These are phyloP conservation scores for Hsuehochloa calcarea DNA, from an alignment of 176 grass and related monocot genomes.

Conservation along the genomic window DNA sequence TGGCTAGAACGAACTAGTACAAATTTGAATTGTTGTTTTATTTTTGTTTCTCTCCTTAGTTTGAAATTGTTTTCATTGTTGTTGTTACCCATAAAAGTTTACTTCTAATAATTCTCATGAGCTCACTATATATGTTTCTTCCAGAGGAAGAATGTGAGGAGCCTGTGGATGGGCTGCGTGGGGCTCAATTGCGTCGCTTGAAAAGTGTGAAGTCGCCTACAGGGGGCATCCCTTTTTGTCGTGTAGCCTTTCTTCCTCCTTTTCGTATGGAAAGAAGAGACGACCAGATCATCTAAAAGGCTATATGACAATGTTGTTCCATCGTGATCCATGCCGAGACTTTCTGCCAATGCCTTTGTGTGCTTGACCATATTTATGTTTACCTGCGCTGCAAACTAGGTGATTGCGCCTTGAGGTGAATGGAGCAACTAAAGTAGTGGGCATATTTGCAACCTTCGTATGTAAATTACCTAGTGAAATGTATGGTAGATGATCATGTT, in stretches of 20 bases:
- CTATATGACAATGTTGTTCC: background rate
- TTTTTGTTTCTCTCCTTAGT: background rate
- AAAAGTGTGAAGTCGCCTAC: background rate
- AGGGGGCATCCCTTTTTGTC: background rate
- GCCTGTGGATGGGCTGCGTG: slow-evolving; percentile 59
- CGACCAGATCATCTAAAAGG: background rate
- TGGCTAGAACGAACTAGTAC: background rate
- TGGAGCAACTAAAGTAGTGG: background rate
- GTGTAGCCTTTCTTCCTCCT: background rate
- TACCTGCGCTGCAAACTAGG: background rate
- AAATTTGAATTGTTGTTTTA: background rate
- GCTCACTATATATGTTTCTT: background rate
- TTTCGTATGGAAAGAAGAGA: background rate
- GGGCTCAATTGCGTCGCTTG: slow-evolving; percentile 58
- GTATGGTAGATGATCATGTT: background rate
- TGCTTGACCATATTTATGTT: background rate
- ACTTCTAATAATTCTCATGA: background rate
- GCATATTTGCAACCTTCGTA: background rate
- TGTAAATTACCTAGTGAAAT: background rate
- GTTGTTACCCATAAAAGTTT: background rate
- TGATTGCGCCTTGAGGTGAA: background rate
- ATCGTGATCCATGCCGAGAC: background rate
- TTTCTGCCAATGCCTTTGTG: background rate
- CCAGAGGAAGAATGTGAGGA: slow-evolving; percentile 56
- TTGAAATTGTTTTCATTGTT: background rate